Evolutionary conservation across 129 eudicot genomes (phyloP).

Genomic region (Escallonia herrerae): DNA sequence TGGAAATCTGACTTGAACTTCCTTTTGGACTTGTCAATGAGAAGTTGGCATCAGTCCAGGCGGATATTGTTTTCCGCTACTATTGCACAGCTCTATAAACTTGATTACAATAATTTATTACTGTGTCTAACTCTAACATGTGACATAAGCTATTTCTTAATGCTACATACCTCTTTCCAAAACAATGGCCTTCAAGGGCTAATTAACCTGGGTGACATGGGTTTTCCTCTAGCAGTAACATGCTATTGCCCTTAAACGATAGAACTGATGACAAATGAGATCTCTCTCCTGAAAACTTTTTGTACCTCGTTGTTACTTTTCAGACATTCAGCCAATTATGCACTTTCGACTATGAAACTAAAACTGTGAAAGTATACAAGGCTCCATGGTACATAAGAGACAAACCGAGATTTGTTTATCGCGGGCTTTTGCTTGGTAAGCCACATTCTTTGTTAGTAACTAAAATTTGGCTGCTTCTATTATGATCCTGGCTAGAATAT

Average conservation of each 20-base stretch:
- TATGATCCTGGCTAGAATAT: constrained; percentile 11
- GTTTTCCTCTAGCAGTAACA: too few species aligned
- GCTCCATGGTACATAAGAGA: constrained; percentile 96
- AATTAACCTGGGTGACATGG: too few species aligned
- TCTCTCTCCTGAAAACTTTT: constrained; percentile 6
- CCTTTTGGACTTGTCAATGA: too few species aligned
- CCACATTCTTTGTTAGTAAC: not conserved
- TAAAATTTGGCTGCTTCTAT: constrained; percentile 5
- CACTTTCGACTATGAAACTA: constrained; percentile 67
- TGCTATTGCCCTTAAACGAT: not conserved
- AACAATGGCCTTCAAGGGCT: too few species aligned
- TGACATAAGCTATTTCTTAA: too few species aligned
- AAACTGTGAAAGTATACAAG: constrained; percentile 61
- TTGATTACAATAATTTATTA: too few species aligned
- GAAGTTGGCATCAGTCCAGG: too few species aligned
- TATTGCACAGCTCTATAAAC: too few species aligned
- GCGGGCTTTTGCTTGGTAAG: constrained; percentile 92
- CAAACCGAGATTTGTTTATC: constrained; percentile 82
- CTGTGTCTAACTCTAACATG: too few species aligned
- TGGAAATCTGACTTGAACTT: too few species aligned
- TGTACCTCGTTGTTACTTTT: not conserved
- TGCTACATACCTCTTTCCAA: too few species aligned
- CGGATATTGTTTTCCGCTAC: too few species aligned
- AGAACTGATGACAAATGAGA: not conserved
- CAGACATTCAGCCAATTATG: constrained; percentile 98